Base-by-base conservation (phyloP, 2,329 filamentous ascomycete species). In the Fusarium armeniacum region DNA sequence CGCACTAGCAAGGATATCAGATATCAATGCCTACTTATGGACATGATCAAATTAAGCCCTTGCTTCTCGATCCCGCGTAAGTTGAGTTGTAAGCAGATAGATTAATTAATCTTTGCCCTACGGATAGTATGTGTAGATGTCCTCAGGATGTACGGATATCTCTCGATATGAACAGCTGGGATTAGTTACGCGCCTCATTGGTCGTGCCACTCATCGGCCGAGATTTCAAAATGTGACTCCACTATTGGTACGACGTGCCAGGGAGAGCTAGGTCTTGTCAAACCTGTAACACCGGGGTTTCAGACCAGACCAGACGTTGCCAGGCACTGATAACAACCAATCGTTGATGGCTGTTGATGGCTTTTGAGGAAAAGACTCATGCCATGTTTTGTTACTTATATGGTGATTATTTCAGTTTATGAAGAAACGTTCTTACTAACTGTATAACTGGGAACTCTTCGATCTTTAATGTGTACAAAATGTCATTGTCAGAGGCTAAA, bases 271-370 rank as follows among this genome's bases (percentile, higher is more conserved):
- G 60, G 71, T 62, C 67, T 54, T 65, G 62, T 67, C 59, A 58
- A 63, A 74, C 72, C 72, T 74, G 72, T 72, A 74, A 74, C 72
- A 73, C 56, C 55, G 70, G 67, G 72, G 70, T 72, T 69, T 67
- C 68, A 70, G 64, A 73, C 54, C 35, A 49, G 49, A 38, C 33
- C 49, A 58, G 68, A 64, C 49, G 55, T 36, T 41, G 41, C 22
- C 41, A 49, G 52, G 32, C 24, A 36, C 15, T 28, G 45, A 22
- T n/a, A 18, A 47, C 18, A 40, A 15, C 69, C 61, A 69, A 71
- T 71, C 68, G 58, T 30, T 40, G 28, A 5, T 38, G 41, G 16
- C 40, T 22, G 32, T 57, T 62, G 46, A 20, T 60, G 35, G 32
- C 28, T 9, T 43, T 30, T 18, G 36, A 50, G 38, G 43, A 45